phyloP scores from a whole-genome alignment of 805 yeast species.

The Cyberlindnera maclurae region DNA sequence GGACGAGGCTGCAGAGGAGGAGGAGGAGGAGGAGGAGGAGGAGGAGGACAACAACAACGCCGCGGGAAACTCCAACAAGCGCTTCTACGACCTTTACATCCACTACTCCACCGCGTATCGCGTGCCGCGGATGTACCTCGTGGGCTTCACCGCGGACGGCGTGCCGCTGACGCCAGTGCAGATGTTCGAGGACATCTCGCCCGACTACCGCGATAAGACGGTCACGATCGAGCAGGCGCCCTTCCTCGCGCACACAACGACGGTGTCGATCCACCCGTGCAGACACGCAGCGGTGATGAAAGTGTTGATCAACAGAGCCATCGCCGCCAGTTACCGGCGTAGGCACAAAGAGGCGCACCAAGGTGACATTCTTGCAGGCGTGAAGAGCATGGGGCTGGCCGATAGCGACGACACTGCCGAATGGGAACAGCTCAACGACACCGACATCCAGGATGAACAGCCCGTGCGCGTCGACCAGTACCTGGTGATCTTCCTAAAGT shows the following conservation, averaged over 20 bases:
- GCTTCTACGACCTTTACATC: slow-evolving; percentile 85
- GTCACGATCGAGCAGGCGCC: slow-evolving; percentile 95
- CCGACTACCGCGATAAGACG: slow-evolving; percentile 90
- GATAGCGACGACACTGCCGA: slow-evolving; percentile 37
- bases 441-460: slow-evolving; percentile 26
- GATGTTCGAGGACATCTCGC: slow-evolving; percentile 92
- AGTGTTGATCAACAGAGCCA: slow-evolving; percentile 71
- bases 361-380: slow-evolving; percentile 31
- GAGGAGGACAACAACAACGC: slow-evolving; percentile 23
- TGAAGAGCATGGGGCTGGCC: slow-evolving; percentile 42
- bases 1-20: slow-evolving; percentile 36
- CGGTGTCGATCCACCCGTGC: slow-evolving; percentile 94
- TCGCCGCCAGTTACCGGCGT: slow-evolving; percentile 38
- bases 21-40: slow-evolving; percentile 29
- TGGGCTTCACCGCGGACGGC: slow-evolving; percentile 81
- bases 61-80: slow-evolving; percentile 30
- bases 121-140: slow-evolving; percentile 89
- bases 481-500: slow-evolving; percentile 80
- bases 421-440: slow-evolving; percentile 48
- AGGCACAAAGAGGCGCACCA: slow-evolving; percentile 19
- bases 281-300: slow-evolving; percentile 93
- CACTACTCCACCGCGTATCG: slow-evolving; percentile 92
- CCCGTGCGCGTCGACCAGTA: slow-evolving; percentile 86
- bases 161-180: slow-evolving; percentile 78
- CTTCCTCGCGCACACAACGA: slow-evolving; percentile 59